Percentiles rank a stretch among this genome's conserved stretches.
phyloP scores from a whole-genome alignment of 2,329 filamentous ascomycete genomes.

The Akanthomyces dipterigenus region DNA sequence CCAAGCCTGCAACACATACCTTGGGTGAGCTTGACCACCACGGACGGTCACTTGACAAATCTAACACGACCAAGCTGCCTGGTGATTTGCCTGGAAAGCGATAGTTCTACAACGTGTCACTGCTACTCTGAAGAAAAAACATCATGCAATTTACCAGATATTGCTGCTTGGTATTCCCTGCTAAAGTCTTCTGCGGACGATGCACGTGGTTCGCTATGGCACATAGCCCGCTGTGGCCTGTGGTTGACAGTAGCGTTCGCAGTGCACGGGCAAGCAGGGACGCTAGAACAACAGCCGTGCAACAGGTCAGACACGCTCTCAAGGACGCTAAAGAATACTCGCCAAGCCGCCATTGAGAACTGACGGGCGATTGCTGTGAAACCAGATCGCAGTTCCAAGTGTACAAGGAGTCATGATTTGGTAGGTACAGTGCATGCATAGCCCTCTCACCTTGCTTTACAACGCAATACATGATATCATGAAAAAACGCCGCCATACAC shows the following conservation, averaged over 20 bases:
- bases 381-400: too few species aligned
- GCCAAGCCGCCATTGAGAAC: too few species aligned
- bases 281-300: too few species aligned
- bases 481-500: too few species aligned
- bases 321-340: too few species aligned
- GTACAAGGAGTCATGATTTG: too few species aligned
- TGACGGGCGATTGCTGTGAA: too few species aligned
- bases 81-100: neutral
- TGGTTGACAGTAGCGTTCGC: neutral
- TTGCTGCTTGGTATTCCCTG: neutral
- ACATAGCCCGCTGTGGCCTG: too few species aligned
- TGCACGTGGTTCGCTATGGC: neutral
- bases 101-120: neutral
- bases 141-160: neutral
- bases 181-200: neutral
- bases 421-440: too few species aligned
- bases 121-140: neutral
- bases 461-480: too few species aligned
- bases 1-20: neutral
- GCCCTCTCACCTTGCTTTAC: too few species aligned
- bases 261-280: neutral
- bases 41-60: neutral
- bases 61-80: neutral
- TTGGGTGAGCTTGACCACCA: neutral
- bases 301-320: too few species aligned